A percentile compares a stretch with the other conserved stretches of the same genome.
Conservation (phyloP, 2,329 filamentous ascomycete genomes). For the Hymenoscyphus scutula region DNA sequence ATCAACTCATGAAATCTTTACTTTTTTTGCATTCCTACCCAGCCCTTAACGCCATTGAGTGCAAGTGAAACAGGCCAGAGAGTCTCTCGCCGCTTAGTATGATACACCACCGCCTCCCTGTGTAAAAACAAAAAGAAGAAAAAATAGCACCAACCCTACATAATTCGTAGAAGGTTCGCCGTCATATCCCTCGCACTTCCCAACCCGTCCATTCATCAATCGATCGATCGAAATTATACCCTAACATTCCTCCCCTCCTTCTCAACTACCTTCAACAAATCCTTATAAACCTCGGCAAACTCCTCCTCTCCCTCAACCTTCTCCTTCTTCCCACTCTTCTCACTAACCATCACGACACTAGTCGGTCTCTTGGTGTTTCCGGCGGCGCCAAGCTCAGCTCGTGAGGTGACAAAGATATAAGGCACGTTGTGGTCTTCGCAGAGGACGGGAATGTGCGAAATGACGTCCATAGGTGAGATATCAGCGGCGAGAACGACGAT, state of each 20-base stretch:
- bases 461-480: conserved; percentile 98
- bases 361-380: conserved; percentile 95
- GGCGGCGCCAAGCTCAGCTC: conserved; percentile 89
- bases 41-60: conserved; percentile 14
- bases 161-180: conserved; percentile 4
- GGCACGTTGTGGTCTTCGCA: conserved; percentile 98
- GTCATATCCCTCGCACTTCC: neutral
- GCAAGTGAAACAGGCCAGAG: conserved; percentile 8
- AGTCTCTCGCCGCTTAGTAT: conserved; percentile 16
- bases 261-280: conserved; percentile 63
- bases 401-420: conserved; percentile 90
- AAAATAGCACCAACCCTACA: conserved; percentile 5
- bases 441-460: conserved; percentile 94
- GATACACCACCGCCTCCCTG: conserved; percentile 15
- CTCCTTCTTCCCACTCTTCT: conserved; percentile 46
- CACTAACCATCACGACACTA: conserved; percentile 86
- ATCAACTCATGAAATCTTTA: neutral
- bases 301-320: conserved; percentile 53
- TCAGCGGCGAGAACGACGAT: conserved; percentile 93
- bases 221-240: conserved; percentile 24
- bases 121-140: conserved; percentile 8
- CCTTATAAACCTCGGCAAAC: conserved; percentile 62
- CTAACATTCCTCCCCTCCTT: conserved; percentile 58
- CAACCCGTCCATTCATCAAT: conserved; percentile 1
- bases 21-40: conserved; percentile 18